These are phyloP conservation scores for Talaromyces sp. DNA, from an alignment of 2,329 filamentous ascomycete genomes.

Conservation along the genomic window DNA sequence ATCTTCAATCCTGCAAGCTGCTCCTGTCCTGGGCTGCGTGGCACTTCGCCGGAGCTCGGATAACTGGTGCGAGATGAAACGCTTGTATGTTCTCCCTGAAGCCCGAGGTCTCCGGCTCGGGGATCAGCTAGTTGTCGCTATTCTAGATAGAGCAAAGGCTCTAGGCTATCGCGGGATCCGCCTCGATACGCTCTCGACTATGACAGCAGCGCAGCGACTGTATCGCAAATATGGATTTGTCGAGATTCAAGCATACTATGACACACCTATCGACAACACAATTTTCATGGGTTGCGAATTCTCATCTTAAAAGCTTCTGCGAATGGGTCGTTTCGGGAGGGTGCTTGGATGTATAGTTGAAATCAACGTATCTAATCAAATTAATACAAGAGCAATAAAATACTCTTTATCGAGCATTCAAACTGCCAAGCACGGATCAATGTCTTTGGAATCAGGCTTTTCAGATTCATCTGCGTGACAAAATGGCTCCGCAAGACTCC, in stretches of 20 bases:
- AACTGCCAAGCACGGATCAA: too few species aligned
- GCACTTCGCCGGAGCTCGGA: conserved; percentile 46
- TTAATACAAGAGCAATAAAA: too few species aligned
- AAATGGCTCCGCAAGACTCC: too few species aligned
- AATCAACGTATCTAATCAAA: too few species aligned
- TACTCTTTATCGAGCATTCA: too few species aligned
- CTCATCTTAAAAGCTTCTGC: too few species aligned
- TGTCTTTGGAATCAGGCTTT: too few species aligned
- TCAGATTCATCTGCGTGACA: too few species aligned
- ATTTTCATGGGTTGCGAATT: conserved; percentile 50
- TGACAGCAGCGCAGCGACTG: conserved; percentile 54
- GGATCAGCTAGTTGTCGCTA: conserved; percentile 48
- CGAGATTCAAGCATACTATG: conserved; percentile 57
- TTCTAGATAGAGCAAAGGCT: conserved; percentile 49
- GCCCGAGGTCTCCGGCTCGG: conserved; percentile 56
- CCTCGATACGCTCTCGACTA: conserved; percentile 59
- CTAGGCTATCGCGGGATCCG: conserved; percentile 57
- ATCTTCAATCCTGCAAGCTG: neutral
- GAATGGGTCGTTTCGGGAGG: too few species aligned
- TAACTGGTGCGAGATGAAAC: conserved; percentile 58
- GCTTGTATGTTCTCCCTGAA: conserved; percentile 55
- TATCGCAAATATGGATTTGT: conserved; percentile 57
- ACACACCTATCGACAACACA: conserved; percentile 57
- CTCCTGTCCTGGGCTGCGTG: conserved; percentile 51
- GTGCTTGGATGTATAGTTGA: too few species aligned